Base-by-base conservation (phyloP, 1,284 basidiomycete species). In the Ganoderma sp. region DNA sequence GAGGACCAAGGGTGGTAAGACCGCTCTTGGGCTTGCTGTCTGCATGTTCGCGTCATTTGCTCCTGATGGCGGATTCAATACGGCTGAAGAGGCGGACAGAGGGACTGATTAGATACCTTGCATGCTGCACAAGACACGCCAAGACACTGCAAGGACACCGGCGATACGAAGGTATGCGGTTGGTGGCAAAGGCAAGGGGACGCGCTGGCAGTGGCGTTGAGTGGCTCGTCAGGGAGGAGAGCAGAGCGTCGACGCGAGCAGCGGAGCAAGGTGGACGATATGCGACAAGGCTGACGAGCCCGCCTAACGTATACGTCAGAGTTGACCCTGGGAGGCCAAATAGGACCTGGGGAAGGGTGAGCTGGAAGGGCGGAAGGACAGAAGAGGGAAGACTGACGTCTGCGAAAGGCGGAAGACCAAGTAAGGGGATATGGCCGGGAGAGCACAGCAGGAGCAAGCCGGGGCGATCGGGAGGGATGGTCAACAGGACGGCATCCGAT, bases 1-100 rank as follows among this genome's bases (percentile, higher is more conserved):
- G 15, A 63, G 48, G 1, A 64, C 58, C 42, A 72, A 62, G 2
- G 71, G 67, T 17, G 61, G 37, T 19, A 68, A 43, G 10, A 52
- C 34, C 32, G 41, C 63, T 59, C 63, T 66, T 7, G 63, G 60
- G 65, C 64, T 67, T 25, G 59, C 28, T 12, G 66, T 25, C 52
- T 32, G 48, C n/a, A 39, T 45, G 48, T 41, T 45, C 37, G 32
- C 63, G 56, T 59, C 32, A 41, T 67, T 58, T 4, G 62, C 68
- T 69, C 59, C 37, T 34, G n/a, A 5, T 37, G 1, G 15, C 9
- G 3, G 2, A 15, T 8, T 6, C 14, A 57, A 42, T 59, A 45
- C 54, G 3, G 19, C 39, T n/a, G 41, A 25, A 39, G 19, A 32
- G 3, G 3, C 5, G 48, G 9, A 42, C 22, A 39, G n/a, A 5